Base-by-base conservation (phyloP, 768 basidiomycete genomes). In the Trametopsis cervina region DNA sequence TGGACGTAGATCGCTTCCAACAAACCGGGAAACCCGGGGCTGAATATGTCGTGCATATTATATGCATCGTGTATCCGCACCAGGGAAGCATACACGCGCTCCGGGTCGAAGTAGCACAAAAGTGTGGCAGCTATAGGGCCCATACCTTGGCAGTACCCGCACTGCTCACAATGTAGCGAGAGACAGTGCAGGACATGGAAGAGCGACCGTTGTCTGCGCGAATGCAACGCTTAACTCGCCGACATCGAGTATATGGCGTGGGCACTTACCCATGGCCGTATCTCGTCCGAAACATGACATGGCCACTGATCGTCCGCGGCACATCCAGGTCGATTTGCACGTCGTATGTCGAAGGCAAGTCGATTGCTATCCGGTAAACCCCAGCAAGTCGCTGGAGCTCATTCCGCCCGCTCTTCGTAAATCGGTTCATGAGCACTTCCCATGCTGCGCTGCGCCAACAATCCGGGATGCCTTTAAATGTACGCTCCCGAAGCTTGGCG, bases 81-180 rank as follows among this genome's bases (percentile, higher is more conserved):
- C 39, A 98, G 76, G 22, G 83, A 76, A 3, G 85, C 80, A 60
- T 93, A 96, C 4, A 83, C 87, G 44, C 83, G 83, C 67, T 92
- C 89, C 6, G 96, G 91, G 54, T 85, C 84, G 62, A 92, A 85
- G 64, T 98, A 98, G 67, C 88, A 93, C 11, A 97, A 76, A 18
- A 99, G 74, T 1, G 93, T 97, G 1, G 94, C 89, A 0, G 95
- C 91, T 49, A 99, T 89, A 4, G 95, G 89, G 2, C 96, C 94
- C 96, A 99, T 99, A 51, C 96, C 96, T 68, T 99, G 96, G 35
- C 94, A 93, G 63, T 99, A 99, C 13, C 95, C 95, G 53, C 96
- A 98, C 10, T 76, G 71, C 15, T 71, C 64, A 66, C 95, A 97
- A n/a, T 74, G 72, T 17, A 94, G 73, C 1, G 92, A 94, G 63